phyloP scores from a whole-genome alignment of 2,329 filamentous ascomycete genomes.

The Ophiostoma triangulosporum region DNA sequence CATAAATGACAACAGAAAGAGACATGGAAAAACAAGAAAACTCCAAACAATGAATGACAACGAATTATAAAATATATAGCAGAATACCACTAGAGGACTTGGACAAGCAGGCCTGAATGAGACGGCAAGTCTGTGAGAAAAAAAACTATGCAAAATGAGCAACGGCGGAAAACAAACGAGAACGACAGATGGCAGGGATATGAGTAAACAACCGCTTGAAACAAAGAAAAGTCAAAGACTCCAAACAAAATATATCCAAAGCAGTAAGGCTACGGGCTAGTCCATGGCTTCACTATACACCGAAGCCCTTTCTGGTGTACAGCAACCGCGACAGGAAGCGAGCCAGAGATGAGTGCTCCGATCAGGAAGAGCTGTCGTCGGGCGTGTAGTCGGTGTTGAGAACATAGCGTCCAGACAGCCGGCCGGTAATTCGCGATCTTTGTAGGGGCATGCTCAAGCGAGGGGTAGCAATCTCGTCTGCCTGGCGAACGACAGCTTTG shows the following conservation, averaged over 20 bases:
- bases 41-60: not conserved
- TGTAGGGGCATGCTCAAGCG: not conserved
- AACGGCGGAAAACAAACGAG: not conserved
- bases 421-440: not conserved
- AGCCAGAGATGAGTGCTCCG: not conserved
- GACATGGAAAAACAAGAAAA: not conserved
- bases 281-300: not conserved
- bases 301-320: no score
- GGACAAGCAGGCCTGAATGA: not conserved
- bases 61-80: not conserved
- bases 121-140: not conserved
- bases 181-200: not conserved
- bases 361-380: not conserved
- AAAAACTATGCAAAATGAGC: not conserved
- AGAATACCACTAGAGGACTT: not conserved
- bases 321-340: not conserved
- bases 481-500: conserved; percentile 14
- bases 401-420: conserved; percentile 5
- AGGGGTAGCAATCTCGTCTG: not conserved
- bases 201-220: not conserved
- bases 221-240: not conserved
- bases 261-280: not conserved
- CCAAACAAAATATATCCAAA: no score
- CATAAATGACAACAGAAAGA: no score
- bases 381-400: conserved; percentile 12